Base-by-base conservation (phyloP, 2,329 filamentous ascomycete genomes). In the Apiospora sp. region DNA sequence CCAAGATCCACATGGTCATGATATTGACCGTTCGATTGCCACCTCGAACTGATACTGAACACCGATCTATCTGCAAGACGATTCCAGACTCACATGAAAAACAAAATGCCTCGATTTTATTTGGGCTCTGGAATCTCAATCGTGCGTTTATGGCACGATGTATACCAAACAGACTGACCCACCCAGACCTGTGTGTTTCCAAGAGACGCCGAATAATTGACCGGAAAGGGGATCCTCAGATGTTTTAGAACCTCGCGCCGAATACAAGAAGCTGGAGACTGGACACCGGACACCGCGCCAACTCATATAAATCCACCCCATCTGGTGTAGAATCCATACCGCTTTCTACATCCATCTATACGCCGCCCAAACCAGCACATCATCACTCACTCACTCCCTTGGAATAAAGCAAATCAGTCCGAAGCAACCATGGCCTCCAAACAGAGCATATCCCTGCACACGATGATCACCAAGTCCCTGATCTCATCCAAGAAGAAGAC, bases 201-300 rank as follows among this genome's bases (percentile, higher is more conserved):
- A 41, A 64, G 58, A 64, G 58, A 41, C 58, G 58, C 58, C 58
- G 58, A 64, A 64, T 41, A 64, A 41, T 41, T 64, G 58, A 41
- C 58, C 58, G 58, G 58, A 64, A 64, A 64, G 58, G 58, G 58
- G 58, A 41, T 64, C 22, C 58, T 64, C 58, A n/a, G 8, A n/a
- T 64, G 34, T 41, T 37, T 64, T 64, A 64, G 58, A 64, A 8
- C 22, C 22, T 64, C 58, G 30, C 30, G 30, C 4, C 22, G 34
- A 24, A 64, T 64, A 41, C 58, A 64, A 64, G 58, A 64, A 64
- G 30, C 34, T 41, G 58, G 58, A 41, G 34, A 41, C 58, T 19
- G 34, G 22, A 22, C 58, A 41, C 34, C 34, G 34, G 22, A 22
- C 58, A 41, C 34, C 58, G 34, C 34, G 24, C 58, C n/a, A 64